Base-by-base conservation (phyloP, 164 flowering plant species). In the Magnolia sinica region DNA sequence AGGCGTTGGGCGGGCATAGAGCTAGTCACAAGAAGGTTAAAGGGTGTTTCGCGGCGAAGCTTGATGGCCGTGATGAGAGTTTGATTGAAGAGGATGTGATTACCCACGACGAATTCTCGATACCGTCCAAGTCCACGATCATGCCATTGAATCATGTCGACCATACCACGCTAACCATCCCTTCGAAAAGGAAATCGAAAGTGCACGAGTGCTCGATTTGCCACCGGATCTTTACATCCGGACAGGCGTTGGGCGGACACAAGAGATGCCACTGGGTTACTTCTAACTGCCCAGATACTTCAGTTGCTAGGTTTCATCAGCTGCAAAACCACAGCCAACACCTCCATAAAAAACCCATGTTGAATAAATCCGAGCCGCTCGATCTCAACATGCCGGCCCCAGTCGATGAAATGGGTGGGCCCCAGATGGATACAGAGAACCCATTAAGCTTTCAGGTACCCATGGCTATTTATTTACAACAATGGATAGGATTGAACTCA, bases 1-100 rank as follows among this genome's bases (percentile, higher is more conserved):
- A 95, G 78, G 98, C 99, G 8, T 80, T 96, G 59, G 99, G 98
- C 0, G 98, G 98, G 1, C 99, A 96, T 66, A 85, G 98, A 68
- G 98, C 99, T 0, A 96, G 97, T 78, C 99, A 96, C 86, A 96
- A 96, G 84, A 94, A 96, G 80, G 98, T 96, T 0, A 96, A 95
- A 68, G 98, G 99, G 0, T 96, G 99, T 71, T 96, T 87, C 63
- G 98, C 99, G 0, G 87, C 97, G 0, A 80, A 86, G 71, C 82
- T 88, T 2, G 94, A 95, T 49, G 86, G 79, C 49, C 72, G 74
- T 18, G 88, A 90, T 4, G 88, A 87, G 4, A 80, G 76, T 59
- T 45, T 75, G 8, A 81, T 77, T 4, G 94, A 88, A 4, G 88
- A 85, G 19, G 93, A 88, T 31, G 87, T 84, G 29, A 86, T 86